Conservation (phyloP, 139 green algal species). For the Tetraselmis chui region DNA sequence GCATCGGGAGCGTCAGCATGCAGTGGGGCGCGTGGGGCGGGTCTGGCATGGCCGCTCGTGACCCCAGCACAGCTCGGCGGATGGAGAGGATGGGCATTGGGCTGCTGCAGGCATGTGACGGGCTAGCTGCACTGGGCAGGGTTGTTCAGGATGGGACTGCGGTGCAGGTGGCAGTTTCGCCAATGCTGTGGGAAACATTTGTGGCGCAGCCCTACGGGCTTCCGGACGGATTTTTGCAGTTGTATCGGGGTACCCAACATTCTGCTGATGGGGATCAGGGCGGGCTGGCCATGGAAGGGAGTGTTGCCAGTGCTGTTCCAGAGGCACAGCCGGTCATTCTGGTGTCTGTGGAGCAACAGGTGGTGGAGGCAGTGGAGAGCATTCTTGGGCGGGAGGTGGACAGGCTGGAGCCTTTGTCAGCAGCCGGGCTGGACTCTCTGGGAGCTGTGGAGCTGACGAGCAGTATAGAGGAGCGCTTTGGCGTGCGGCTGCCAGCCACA, state of each 20-base stretch:
- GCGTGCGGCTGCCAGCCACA: conserved; percentile 55
- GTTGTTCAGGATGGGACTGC: not conserved
- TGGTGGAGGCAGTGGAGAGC: not conserved
- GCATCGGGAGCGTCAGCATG: conserved; percentile 22
- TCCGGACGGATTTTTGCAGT: not conserved
- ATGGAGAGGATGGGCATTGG: conserved; percentile 13
- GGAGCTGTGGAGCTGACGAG: conserved; percentile 69
- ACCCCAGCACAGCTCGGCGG: not conserved
- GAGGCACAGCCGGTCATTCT: not conserved
- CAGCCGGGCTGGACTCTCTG: conserved; percentile 14
- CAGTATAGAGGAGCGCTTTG: conserved; percentile 53
- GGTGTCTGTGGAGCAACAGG: conserved; percentile 23
- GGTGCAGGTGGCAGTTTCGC: not conserved
- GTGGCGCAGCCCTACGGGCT: not conserved
- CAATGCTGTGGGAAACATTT: not conserved
- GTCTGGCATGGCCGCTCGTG: conserved; percentile 35
- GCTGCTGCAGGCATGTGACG: conserved; percentile 20
- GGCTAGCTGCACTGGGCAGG: conserved; percentile 26
- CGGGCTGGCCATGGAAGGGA: not conserved
- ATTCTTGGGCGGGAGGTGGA: conserved; percentile 6
- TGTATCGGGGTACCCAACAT: not conserved
- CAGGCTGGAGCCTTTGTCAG: not conserved
- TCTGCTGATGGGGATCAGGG: not conserved
- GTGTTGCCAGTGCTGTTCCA: no score
- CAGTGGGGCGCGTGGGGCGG: conserved; percentile 66